Base-by-base conservation (phyloP, 352 stramenopile species). In the Aphanomyces invadans region DNA sequence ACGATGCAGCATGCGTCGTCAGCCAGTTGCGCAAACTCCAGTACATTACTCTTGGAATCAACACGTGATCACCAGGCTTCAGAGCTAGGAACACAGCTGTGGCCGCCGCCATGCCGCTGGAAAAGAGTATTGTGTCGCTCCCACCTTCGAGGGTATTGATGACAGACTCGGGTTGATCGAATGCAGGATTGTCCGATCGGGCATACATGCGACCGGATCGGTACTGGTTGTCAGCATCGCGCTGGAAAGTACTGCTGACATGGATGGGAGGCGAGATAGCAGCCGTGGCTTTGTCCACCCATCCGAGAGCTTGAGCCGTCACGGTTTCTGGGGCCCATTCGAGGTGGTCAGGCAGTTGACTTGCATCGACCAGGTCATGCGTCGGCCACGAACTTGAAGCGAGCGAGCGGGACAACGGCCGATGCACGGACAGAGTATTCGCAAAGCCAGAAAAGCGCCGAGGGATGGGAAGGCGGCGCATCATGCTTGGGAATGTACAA, bases 1-100 rank as follows among this genome's bases (percentile, higher is more conserved):
- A 42, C 36, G 36, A 42, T 15, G 15, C 36, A 15, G 36, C 36
- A 42, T 42, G 15, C 36, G 36, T 42, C 36, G 36, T 42, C 7
- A 42, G 36, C 36, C 36, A 42, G 36, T 42, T 42, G 15, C 46
- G 46, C 36, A 71, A 51, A 17, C 66, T 59, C 66, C 66, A 71
- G 62, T 71, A 71, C 17, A 71, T 25, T 26, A 69, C 66, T 21
- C 69, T 42, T 19, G 59, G 59, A 3, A 71, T 21, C 12, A 71
- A 26, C 33, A 71, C 66, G 23, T 51, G 26, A 39, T 55, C 62
- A 42, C 52, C 62, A 15, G 48, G 19, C 36, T 42, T 7, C 3
- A 71, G n/a, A 4, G 66, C 45, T 39, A 55, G 45, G 28, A 71
- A 54, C 21, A 71, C 59, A 2, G 66, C 59, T n/a, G 23, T 23